Percentiles rank a stretch among this genome's conserved stretches.
Evolutionary conservation across 441 rosid species (phyloP).

Genomic region (Manihot esculenta): DNA sequence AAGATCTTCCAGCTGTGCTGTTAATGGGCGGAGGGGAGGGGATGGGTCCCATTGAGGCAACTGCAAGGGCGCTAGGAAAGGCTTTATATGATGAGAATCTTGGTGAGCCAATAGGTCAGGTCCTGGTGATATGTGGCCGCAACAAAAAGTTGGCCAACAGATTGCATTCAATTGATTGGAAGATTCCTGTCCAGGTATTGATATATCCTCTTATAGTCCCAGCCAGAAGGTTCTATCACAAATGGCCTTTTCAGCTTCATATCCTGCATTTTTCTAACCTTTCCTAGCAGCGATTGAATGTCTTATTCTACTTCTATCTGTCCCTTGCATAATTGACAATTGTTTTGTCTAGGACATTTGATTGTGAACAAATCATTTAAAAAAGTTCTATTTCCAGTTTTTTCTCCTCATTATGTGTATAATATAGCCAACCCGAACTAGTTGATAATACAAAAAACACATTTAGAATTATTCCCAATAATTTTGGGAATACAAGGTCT

Average conservation of each 20-base stretch:
- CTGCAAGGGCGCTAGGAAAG: conserved; percentile 81
- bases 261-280: background rate
- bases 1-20: conserved; percentile 87
- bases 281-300: background rate
- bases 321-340: background rate
- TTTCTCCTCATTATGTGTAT: no score
- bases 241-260: background rate
- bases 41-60: conserved; percentile 97
- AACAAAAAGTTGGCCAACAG: conserved; percentile 73
- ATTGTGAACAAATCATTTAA: background rate
- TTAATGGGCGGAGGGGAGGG: conserved; percentile 99
- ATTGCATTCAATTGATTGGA: conserved; percentile 73
- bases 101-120: conserved; percentile 82
- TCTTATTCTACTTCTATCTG: background rate
- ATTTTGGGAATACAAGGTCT: background rate
- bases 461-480: background rate
- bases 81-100: conserved; percentile 74
- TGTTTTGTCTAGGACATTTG: background rate
- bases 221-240: background rate
- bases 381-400: background rate
- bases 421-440: no score
- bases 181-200: conserved; percentile 86
- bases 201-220: background rate
- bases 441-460: background rate
- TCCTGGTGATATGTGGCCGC: conserved; percentile 85